Percentiles rank a stretch among this genome's conserved stretches.
These are phyloP conservation scores for Syncephalis fuscata DNA, from an alignment of 371 early-diverging fungal species.

Conservation along the genomic window DNA sequence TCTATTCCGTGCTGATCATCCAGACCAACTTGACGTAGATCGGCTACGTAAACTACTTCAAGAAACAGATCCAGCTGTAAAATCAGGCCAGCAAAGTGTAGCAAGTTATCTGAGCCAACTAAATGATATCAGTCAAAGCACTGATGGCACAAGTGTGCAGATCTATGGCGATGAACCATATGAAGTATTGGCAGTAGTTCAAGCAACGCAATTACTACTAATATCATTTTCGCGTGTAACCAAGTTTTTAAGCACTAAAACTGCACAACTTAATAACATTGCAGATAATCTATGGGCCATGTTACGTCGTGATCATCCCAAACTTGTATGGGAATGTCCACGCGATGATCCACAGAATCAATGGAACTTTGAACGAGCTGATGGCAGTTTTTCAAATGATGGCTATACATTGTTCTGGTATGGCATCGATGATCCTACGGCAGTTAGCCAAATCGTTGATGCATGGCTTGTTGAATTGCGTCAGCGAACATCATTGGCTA, in stretches of 20 bases:
- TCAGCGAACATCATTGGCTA: conserved; percentile 16
- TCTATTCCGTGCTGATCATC: conserved; percentile 45
- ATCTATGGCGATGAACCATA: conserved; percentile 76
- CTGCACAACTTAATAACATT: conserved; percentile 68
- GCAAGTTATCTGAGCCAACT: conserved; percentile 52
- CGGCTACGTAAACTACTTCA: conserved; percentile 68
- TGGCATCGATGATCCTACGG: conserved; percentile 56
- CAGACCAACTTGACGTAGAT: conserved; percentile 58
- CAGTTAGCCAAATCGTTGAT: conserved; percentile 19
- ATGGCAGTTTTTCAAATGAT: conserved; percentile 58
- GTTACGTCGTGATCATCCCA: conserved; percentile 51
- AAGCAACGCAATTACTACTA: conserved; percentile 14
- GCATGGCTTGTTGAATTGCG: conserved; percentile 5
- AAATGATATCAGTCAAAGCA: conserved; percentile 21
- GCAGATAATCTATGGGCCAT: conserved; percentile 78
- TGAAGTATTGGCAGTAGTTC: conserved; percentile 71
- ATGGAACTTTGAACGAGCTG: conserved; percentile 91
- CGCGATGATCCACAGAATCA: conserved; percentile 32
- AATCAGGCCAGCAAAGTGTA: conserved; percentile 45
- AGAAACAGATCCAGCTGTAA: conserved; percentile 49
- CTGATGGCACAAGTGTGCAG: conserved; percentile 10
- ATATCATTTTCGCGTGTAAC: conserved; percentile 40
- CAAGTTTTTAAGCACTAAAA: conserved; percentile 60
- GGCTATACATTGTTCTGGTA: conserved; percentile 79
- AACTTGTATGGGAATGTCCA: conserved; percentile 50